Conservation (phyloP, 2,329 filamentous ascomycete species). For the Ophiostoma piceae region DNA sequence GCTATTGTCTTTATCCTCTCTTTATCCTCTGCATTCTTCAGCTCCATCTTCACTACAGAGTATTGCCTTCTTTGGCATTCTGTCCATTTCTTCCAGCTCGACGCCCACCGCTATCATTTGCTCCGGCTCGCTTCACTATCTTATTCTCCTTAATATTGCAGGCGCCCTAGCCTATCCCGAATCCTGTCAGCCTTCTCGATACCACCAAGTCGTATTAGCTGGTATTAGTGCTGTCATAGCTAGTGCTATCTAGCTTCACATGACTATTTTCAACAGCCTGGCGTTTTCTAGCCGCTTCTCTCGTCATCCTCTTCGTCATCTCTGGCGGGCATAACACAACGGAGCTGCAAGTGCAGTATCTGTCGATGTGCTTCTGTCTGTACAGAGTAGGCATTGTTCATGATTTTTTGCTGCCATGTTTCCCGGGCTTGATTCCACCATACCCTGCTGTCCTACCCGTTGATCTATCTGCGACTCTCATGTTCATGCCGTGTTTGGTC, state of each 20-base stretch:
- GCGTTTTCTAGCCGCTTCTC: slow-evolving; percentile 5
- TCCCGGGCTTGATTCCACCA: neutral
- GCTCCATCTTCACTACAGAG: neutral
- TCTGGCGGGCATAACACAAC: neutral
- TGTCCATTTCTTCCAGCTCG: neutral
- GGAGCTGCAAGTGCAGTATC: neutral
- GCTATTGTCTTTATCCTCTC: neutral
- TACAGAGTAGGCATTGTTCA: neutral
- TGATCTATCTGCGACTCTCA: slow-evolving; percentile 3
- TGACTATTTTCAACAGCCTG: neutral
- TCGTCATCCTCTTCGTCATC: neutral
- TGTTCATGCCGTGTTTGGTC: slow-evolving; percentile 3
- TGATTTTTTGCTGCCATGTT: too few species aligned
- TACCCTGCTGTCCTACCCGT: neutral
- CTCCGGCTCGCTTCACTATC: neutral
- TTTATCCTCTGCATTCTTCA: neutral
- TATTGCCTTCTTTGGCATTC: slow-evolving; percentile 5
- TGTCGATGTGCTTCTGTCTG: neutral
- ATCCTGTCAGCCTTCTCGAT: neutral
- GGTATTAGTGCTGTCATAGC: too few species aligned
- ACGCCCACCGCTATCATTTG: neutral
- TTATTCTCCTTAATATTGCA: neutral
- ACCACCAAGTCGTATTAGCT: neutral
- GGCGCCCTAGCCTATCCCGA: neutral
- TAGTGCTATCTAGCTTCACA: neutral